Evolutionary conservation across 2,329 filamentous ascomycete species (phyloP).

Genomic region (Atkinsonella hypoxylon): DNA sequence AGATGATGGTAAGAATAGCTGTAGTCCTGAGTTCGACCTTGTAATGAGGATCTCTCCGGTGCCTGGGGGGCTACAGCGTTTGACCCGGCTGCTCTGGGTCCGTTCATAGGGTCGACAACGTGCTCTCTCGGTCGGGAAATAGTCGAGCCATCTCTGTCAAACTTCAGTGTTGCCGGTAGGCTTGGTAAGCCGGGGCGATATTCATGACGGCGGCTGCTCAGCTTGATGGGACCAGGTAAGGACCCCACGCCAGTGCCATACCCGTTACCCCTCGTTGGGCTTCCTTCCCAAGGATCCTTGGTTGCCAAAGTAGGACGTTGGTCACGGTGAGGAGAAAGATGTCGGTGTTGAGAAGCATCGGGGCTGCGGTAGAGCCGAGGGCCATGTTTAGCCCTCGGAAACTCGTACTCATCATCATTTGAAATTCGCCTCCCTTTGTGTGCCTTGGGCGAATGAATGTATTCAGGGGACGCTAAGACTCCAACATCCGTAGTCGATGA

Average conservation of each 20-base stretch:
- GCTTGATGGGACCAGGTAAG: slow-evolving; percentile 20
- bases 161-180: slow-evolving; percentile 24
- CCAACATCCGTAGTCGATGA: not conserved
- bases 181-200: slow-evolving; percentile 27
- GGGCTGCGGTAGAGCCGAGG: slow-evolving; percentile 34
- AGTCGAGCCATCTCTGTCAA: slow-evolving; percentile 23
- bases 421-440: slow-evolving; percentile 36
- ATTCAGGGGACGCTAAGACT: slow-evolving; percentile 29
- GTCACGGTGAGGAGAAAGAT: slow-evolving; percentile 23
- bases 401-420: slow-evolving; percentile 27
- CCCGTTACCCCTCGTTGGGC: slow-evolving; percentile 18
- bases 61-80: not conserved
- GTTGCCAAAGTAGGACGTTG: slow-evolving; percentile 12
- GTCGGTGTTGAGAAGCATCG: slow-evolving; percentile 18
- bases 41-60: slow-evolving; percentile 17
- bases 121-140: slow-evolving; percentile 19
- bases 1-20: slow-evolving; percentile 31
- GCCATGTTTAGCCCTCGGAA: slow-evolving; percentile 29
- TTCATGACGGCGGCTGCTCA: slow-evolving; percentile 24
- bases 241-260: slow-evolving; percentile 14
- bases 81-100: not conserved
- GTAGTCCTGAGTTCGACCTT: slow-evolving; percentile 17
- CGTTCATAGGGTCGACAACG: not conserved
- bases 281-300: slow-evolving; percentile 13
- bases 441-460: slow-evolving; percentile 35